Evolutionary conservation across 2,329 filamentous ascomycete species (phyloP).

Genomic region (Claviceps maximensis): DNA sequence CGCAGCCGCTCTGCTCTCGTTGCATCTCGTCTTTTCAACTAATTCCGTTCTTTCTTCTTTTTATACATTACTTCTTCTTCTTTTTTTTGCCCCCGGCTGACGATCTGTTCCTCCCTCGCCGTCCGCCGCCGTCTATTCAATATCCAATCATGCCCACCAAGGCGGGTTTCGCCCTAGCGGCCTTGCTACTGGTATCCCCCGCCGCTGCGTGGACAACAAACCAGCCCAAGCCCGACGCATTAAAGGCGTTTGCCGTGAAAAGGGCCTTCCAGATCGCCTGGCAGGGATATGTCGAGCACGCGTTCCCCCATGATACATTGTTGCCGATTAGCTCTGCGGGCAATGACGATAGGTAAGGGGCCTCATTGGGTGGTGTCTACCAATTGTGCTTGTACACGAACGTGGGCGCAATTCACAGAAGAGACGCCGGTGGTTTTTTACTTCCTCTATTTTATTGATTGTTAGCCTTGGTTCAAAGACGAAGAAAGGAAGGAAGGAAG

Average conservation of each 20-base stretch:
- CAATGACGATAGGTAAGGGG: conserved; percentile 57
- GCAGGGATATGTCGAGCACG: conserved; percentile 59
- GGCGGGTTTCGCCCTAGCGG: background rate
- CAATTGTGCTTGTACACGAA: background rate
- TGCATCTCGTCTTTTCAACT: too few relatives aligned
- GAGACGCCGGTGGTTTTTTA: too few relatives aligned
- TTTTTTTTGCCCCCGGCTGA: too few relatives aligned
- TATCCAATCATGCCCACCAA: background rate
- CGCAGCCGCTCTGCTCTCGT: too few relatives aligned
- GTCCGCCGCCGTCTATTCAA: too few relatives aligned
- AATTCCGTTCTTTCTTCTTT: too few relatives aligned
- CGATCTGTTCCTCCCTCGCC: too few relatives aligned
- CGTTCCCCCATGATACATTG: conserved; percentile 66
- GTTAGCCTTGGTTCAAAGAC: background rate
- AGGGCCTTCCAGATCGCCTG: conserved; percentile 57
- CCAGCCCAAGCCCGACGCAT: background rate
- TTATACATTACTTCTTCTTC: background rate
- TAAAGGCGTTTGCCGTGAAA: conserved; percentile 31
- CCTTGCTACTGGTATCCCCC: background rate
- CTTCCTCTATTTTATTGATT: too few relatives aligned
- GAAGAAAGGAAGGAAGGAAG: background rate
- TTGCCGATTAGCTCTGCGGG: conserved; percentile 50
- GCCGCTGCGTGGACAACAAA: background rate
- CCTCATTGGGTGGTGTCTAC: background rate
- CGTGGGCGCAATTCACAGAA: too few relatives aligned